These are phyloP conservation scores for Aurifilum marmelostoma DNA, from an alignment of 2,329 filamentous ascomycete genomes.

Conservation along the genomic window DNA sequence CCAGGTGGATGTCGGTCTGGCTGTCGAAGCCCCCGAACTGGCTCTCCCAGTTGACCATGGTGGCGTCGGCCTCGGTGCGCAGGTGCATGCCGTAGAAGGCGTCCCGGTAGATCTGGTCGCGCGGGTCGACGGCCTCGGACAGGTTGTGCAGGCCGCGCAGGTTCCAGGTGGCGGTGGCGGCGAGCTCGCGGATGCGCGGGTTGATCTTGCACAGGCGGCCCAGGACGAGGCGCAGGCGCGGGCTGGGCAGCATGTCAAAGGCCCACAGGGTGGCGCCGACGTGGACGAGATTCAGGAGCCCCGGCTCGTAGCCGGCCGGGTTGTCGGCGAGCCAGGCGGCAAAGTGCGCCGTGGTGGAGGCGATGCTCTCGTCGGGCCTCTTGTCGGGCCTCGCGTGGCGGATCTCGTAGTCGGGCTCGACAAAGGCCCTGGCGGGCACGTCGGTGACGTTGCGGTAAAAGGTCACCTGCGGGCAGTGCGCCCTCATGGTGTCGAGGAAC, in stretches of 20 bases:
- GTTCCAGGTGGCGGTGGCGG: conserved; percentile 9
- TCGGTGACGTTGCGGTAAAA: conserved; percentile 21
- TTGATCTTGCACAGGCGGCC: conserved; percentile 19
- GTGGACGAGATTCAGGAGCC: conserved; percentile 30
- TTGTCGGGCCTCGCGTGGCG: conserved; percentile 7
- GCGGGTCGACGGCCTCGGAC: conserved; percentile 1
- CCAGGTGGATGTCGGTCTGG: conserved; percentile 13
- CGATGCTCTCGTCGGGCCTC: background rate
- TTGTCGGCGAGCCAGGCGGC: conserved; percentile 21
- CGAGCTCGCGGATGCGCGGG: conserved; percentile 13
- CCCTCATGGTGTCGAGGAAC: background rate
- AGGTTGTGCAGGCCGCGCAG: conserved; percentile 9
- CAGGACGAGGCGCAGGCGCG: conserved; percentile 4
- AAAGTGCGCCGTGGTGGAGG: background rate
- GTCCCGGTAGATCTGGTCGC: conserved; percentile 8
- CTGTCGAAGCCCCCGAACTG: conserved; percentile 4
- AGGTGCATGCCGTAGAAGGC: conserved; percentile 22
- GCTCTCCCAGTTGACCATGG: background rate
- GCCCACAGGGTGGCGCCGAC: conserved; percentile 19
- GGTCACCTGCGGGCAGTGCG: conserved; percentile 17
- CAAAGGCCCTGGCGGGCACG: background rate
- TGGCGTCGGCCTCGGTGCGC: conserved; percentile 24
- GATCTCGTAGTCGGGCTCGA: background rate
- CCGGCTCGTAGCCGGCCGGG: conserved; percentile 25
- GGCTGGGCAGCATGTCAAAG: conserved; percentile 10